Conservation (phyloP, 305 asterid genomes). For the Lippia alba region DNA sequence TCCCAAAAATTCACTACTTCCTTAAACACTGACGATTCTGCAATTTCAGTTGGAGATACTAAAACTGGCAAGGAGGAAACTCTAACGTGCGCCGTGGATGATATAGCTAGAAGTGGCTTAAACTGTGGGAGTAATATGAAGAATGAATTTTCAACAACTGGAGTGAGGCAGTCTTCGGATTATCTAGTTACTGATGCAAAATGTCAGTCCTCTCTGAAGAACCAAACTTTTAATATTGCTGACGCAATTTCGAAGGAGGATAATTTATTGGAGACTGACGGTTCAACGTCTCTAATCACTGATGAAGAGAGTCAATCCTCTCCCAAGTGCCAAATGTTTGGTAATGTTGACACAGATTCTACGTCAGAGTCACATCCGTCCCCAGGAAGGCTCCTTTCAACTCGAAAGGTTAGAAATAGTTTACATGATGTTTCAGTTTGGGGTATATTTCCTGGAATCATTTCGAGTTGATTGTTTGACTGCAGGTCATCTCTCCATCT, state of each 20-base stretch:
- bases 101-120: constrained; percentile 30
- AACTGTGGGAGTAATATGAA: constrained; percentile 29
- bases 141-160: constrained; percentile 25
- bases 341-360: constrained; percentile 35
- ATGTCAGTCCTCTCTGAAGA: constrained; percentile 32
- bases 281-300: constrained; percentile 32
- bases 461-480: constrained; percentile 15
- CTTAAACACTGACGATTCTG: constrained; percentile 36
- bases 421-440: constrained; percentile 22
- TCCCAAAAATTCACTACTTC: constrained; percentile 25
- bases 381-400: constrained; percentile 66
- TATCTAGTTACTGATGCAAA: constrained; percentile 30
- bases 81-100: constrained; percentile 28
- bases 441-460: constrained; percentile 25
- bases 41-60: constrained; percentile 30
- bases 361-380: constrained; percentile 44
- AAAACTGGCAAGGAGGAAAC: constrained; percentile 35
- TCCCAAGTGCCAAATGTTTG: constrained; percentile 38
- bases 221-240: constrained; percentile 32
- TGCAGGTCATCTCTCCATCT: constrained; percentile 69
- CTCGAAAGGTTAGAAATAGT: constrained; percentile 58
- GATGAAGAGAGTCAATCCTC: constrained; percentile 44
- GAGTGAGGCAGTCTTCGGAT: constrained; percentile 29
- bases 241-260: constrained; percentile 31
- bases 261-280: constrained; percentile 36